Percentiles rank a stretch among this genome's conserved stretches.
Evolutionary conservation across 2,329 filamentous ascomycete species (phyloP).

Genomic region (Arthrobotrys pseudoclavata): DNA sequence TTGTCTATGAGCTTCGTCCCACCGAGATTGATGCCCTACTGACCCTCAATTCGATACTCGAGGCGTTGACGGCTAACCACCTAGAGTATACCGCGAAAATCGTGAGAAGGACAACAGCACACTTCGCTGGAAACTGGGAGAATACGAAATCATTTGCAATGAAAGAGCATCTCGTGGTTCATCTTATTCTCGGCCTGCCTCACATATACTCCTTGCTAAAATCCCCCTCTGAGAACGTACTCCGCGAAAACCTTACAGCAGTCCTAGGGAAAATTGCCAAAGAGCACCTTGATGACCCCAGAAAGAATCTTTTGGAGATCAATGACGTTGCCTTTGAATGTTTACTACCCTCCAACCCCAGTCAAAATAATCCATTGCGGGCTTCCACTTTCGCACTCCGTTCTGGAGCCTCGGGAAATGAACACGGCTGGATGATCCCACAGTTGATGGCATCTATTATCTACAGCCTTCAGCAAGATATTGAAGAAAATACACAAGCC

Average conservation of each 20-base stretch:
- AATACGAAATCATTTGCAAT: slow-evolving; percentile 73
- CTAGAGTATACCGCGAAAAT: slow-evolving; percentile 74
- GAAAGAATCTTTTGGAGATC: slow-evolving; percentile 80
- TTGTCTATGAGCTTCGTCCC: slow-evolving; percentile 74
- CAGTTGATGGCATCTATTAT: slow-evolving; percentile 71
- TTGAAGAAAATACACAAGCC: slow-evolving; percentile 60
- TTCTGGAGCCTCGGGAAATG: slow-evolving; percentile 70
- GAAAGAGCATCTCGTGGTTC: slow-evolving; percentile 74
- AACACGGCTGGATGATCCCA: slow-evolving; percentile 64
- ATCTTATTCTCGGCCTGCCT: slow-evolving; percentile 74
- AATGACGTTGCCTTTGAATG: slow-evolving; percentile 77
- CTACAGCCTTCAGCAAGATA: slow-evolving; percentile 72
- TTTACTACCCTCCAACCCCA: slow-evolving; percentile 69
- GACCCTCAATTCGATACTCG: slow-evolving; percentile 79
- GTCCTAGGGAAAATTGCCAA: slow-evolving; percentile 78
- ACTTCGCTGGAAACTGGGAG: slow-evolving; percentile 81
- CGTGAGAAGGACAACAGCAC: slow-evolving; percentile 75
- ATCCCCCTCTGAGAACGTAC: slow-evolving; percentile 64
- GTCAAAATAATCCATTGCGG: slow-evolving; percentile 70
- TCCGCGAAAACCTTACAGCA: slow-evolving; percentile 71
- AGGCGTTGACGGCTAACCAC: slow-evolving; percentile 77
- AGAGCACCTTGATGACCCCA: slow-evolving; percentile 75
- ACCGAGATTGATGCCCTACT: slow-evolving; percentile 72
- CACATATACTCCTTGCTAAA: slow-evolving; percentile 72
- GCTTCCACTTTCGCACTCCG: slow-evolving; percentile 72